Conservation (phyloP, 257 asterid species). For the Nyctanthes arbortristis region DNA sequence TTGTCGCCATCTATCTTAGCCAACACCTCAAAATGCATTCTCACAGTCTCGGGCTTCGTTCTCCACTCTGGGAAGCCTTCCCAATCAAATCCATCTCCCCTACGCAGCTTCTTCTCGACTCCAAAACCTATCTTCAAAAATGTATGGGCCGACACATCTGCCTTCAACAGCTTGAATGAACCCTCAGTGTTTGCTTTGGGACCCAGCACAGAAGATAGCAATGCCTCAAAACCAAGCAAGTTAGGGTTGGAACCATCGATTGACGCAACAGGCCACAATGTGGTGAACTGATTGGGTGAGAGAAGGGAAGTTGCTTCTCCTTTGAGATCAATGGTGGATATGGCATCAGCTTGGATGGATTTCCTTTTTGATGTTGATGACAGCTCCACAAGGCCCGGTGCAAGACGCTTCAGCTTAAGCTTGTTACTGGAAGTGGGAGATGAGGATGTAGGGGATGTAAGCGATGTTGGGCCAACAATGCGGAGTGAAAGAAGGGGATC, state of each 20-base stretch:
- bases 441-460: slow-evolving; percentile 70
- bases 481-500: slow-evolving; percentile 77
- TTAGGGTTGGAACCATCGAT: slow-evolving; percentile 68
- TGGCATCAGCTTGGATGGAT: slow-evolving; percentile 28
- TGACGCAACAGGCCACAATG: slow-evolving; percentile 82
- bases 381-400: slow-evolving; percentile 95
- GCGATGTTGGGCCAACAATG: slow-evolving; percentile 90
- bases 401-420: slow-evolving; percentile 92
- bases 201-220: slow-evolving; percentile 79
- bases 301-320: slow-evolving; percentile 76
- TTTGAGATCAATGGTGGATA: slow-evolving; percentile 55
- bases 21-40: slow-evolving; percentile 94
- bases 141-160: slow-evolving; percentile 85
- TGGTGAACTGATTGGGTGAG: slow-evolving; percentile 47
- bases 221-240: slow-evolving; percentile 76
- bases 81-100: slow-evolving; percentile 41
- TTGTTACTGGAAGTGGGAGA: slow-evolving; percentile 53
- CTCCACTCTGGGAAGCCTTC: slow-evolving; percentile 83
- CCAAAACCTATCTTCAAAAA: slow-evolving; percentile 84
- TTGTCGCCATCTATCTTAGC: slow-evolving; percentile 89
- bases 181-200: slow-evolving; percentile 65
- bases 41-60: slow-evolving; percentile 60
- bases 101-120: slow-evolving; percentile 65
- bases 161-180: slow-evolving; percentile 79
- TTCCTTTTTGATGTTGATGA: slow-evolving; percentile 71